These are phyloP conservation scores for Cercospora brassicicola DNA, from an alignment of 2,329 filamentous ascomycete genomes.

Conservation along the genomic window DNA sequence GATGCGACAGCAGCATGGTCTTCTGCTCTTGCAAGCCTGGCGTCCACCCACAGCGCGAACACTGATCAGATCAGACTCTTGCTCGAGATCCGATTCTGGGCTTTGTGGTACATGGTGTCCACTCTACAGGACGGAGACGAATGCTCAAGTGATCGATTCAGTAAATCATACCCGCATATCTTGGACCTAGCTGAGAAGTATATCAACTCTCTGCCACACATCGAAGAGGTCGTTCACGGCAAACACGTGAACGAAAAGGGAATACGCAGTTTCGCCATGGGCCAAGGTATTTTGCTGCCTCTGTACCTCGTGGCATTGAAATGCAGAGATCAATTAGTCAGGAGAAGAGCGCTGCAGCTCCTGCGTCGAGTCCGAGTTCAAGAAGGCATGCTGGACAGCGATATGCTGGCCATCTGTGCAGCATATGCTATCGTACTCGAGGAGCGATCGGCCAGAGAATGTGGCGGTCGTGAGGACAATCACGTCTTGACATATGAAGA, in stretches of 20 bases:
- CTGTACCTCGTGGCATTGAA: not conserved
- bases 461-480: not conserved
- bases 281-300: not conserved
- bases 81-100: not conserved
- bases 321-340: not conserved
- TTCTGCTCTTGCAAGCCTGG: not conserved
- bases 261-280: not conserved
- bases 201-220: not conserved
- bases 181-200: not conserved
- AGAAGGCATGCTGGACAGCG: not conserved
- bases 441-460: not conserved
- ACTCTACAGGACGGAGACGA: not conserved
- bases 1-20: not conserved
- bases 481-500: not conserved
- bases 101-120: not conserved
- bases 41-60: not conserved
- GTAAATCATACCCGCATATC: not conserved
- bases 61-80: not conserved
- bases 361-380: not conserved
- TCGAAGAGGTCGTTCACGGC: not conserved
- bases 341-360: not conserved
- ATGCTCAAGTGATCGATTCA: not conserved
- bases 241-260: not conserved
- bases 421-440: not conserved
- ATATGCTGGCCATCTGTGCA: not conserved